phyloP scores from a whole-genome alignment of 2,329 filamentous ascomycete species.

The Talaromyces islandicus region DNA sequence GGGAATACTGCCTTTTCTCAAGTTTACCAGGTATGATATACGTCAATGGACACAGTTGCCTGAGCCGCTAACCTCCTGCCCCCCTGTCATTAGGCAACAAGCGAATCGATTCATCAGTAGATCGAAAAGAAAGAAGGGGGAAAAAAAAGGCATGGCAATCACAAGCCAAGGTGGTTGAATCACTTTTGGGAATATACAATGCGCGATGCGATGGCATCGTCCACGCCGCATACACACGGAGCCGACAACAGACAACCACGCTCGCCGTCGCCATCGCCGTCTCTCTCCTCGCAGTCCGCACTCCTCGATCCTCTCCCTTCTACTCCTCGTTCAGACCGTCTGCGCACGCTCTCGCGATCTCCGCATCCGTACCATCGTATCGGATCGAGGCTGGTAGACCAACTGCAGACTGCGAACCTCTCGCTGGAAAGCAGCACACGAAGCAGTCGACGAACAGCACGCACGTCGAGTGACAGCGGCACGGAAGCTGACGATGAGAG shows the following conservation, averaged over 20 bases:
- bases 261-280: background rate
- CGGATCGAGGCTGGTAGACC: constrained; percentile 51
- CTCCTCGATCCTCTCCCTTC: constrained; percentile 46
- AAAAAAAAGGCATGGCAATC: background rate
- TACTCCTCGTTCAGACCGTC: constrained; percentile 30
- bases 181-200: background rate
- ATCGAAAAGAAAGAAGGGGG: background rate
- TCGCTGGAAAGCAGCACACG: constrained; percentile 24
- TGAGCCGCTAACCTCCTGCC: background rate
- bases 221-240: constrained; percentile 26
- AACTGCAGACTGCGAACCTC: constrained; percentile 17
- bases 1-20: background rate
- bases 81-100: background rate
- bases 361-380: constrained; percentile 27
- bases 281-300: constrained; percentile 14
- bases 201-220: constrained; percentile 10
- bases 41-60: background rate
- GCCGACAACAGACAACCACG: constrained; percentile 14
- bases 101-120: background rate
- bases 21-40: background rate
- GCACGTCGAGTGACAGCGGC: constrained; percentile 75
- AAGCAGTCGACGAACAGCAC: constrained; percentile 16
- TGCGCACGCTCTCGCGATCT: constrained; percentile 1
- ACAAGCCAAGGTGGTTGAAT: background rate
- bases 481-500: constrained; percentile 95